Percentiles rank a stretch among this genome's conserved stretches.
Conservation (phyloP, 2,329 filamentous ascomycete species). For the Chrysoporthe puriensis region DNA sequence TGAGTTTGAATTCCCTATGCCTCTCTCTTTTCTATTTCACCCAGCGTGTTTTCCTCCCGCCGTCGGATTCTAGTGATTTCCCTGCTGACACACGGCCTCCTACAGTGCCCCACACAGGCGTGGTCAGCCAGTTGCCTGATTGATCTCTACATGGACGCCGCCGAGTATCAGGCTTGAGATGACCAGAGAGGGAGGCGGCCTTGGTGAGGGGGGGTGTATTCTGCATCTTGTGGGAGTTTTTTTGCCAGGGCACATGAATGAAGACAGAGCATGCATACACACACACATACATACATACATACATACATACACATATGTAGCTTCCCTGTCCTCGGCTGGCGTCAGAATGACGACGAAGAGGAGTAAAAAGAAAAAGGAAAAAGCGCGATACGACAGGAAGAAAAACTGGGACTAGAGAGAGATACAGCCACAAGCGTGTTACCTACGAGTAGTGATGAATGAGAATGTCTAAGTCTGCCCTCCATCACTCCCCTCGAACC, state of each 20-base stretch:
- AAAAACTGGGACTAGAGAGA: too few relatives aligned
- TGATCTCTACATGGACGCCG: constrained; percentile 93
- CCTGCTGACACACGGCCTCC: constrained; percentile 12
- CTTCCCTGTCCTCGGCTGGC: neutral
- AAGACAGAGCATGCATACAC: neutral
- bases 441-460: constrained; percentile 1
- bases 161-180: constrained; percentile 51
- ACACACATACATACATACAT: too few relatives aligned
- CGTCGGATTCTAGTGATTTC: too few relatives aligned
- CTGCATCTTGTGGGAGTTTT: neutral
- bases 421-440: neutral
- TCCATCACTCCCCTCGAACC: too few relatives aligned
- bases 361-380: neutral
- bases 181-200: neutral
- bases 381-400: too few relatives aligned
- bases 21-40: constrained; percentile 21
- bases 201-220: neutral
- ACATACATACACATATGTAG: neutral
- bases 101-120: constrained; percentile 86
- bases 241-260: neutral
- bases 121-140: constrained; percentile 96
- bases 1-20: constrained; percentile 49
- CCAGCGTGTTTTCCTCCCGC: neutral
- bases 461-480: neutral
- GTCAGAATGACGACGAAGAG: neutral